Evolutionary conservation across 2,329 filamentous ascomycete genomes (phyloP), one percentile per base, ranked within the genome.

Genomic region (Huntiella bhutanensis): DNA sequence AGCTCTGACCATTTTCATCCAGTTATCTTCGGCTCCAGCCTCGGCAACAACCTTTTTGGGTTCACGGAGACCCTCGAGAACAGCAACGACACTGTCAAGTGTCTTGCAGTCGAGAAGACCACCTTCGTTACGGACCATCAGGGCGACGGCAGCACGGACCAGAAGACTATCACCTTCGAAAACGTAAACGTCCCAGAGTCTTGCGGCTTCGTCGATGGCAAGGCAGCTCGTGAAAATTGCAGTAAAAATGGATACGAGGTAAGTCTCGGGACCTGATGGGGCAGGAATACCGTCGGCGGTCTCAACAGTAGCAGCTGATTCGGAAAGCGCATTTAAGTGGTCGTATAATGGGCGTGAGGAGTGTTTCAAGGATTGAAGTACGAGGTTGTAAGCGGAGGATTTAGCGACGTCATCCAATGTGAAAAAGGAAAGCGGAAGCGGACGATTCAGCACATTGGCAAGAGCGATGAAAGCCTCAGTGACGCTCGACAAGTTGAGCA

Each of bases 151-250:
- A 1, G 80, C 80, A 0, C 82, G 66, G 5, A 88, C 71, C 0
- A 87, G 64, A 1, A 82, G 66, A 1, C 72, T 67, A 52, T 92
- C 84, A 19, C 82, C 82, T 56, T 92, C 84, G 52, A 92, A 85
- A 3, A 82, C 75, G 53, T 83, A 85, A 0, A 88, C 74, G 52
- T 92, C 84, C 81, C 82, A 88, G 10, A 91, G 61, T 2, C 84
- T 66, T 1, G 76, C 73, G 3, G 76, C 80, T 53, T 81, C 72
- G 54, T 87, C 82, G 12, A 86, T 67, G 5, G 71, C 70, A 3
- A 84, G 62, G 35, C 71, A 65, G 12, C 62, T 60, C 0, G 79
- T 79, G 57, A 84, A 82, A 4, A 85, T 63, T 12, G 67, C 67
- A 4, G 70, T 70, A 54, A 84, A 81, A 44, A 82, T 63, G 11